Percentiles rank a stretch among this genome's conserved stretches.
Conservation (phyloP, 495 filamentous ascomycete genomes). For the Podospora bellae-mahoneyi region DNA sequence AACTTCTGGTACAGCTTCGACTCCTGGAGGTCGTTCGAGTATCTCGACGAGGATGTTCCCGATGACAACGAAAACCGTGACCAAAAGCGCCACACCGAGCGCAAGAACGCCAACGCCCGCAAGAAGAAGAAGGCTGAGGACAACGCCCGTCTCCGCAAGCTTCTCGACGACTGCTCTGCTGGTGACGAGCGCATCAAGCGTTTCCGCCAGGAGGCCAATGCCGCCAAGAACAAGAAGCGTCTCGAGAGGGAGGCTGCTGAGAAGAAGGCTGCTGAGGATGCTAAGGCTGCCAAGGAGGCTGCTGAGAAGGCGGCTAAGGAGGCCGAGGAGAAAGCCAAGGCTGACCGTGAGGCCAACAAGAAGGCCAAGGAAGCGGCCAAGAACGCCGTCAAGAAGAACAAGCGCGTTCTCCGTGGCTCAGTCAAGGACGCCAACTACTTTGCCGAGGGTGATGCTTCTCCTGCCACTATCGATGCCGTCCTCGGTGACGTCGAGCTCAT, state of each 20-base stretch:
- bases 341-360: slow-evolving; percentile 84
- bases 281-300: slow-evolving; percentile 70
- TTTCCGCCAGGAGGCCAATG: slow-evolving; percentile 86
- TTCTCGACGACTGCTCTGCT: slow-evolving; percentile 79
- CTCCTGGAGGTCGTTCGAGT: slow-evolving; percentile 96
- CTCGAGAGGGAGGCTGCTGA: slow-evolving; percentile 88
- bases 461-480: slow-evolving; percentile 73
- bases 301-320: slow-evolving; percentile 91
- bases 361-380: slow-evolving; percentile 98
- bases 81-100: slow-evolving; percentile 95
- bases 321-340: slow-evolving; percentile 93
- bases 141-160: slow-evolving; percentile 77
- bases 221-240: slow-evolving; percentile 89
- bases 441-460: slow-evolving; percentile 60
- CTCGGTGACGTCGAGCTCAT: slow-evolving; percentile 87
- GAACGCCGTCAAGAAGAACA: slow-evolving; percentile 99
- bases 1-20: slow-evolving; percentile 99
- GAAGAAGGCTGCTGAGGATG: slow-evolving; percentile 76
- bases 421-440: slow-evolving; percentile 98
- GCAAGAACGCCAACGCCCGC: slow-evolving; percentile 95
- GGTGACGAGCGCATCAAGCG: slow-evolving; percentile 93
- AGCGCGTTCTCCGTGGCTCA: slow-evolving; percentile 83
- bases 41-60: slow-evolving; percentile 96
- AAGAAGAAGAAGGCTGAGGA: slow-evolving; percentile 99
- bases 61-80: slow-evolving; percentile 98